Conservation (phyloP, 2,329 filamentous ascomycete genomes). For the Dryadomyces quercus-mongolicae region DNA sequence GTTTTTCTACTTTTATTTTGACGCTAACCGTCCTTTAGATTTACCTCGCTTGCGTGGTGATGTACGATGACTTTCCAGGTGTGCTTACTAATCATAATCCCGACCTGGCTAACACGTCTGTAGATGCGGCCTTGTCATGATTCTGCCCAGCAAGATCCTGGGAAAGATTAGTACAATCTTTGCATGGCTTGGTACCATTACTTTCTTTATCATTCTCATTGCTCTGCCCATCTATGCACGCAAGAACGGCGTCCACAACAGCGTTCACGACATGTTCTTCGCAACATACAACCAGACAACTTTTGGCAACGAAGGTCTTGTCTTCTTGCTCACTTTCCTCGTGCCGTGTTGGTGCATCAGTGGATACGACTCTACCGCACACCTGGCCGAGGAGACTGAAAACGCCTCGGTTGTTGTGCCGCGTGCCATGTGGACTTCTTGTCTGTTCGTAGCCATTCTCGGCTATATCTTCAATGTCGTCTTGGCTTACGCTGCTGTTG, state of each 20-base stretch:
- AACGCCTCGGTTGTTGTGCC: slow-evolving; percentile 2
- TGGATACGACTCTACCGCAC: slow-evolving; percentile 4
- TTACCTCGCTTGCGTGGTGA: slow-evolving; percentile 2
- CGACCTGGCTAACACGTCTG: not conserved
- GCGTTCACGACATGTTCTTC: slow-evolving; percentile 3
- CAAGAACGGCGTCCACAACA: not conserved
- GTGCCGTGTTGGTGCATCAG: slow-evolving; percentile 6
- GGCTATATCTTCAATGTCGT: slow-evolving; percentile 5
- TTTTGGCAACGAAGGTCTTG: slow-evolving; percentile 3
- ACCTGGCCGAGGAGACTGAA: slow-evolving; percentile 3
- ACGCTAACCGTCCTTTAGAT: not conserved
- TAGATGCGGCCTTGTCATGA: slow-evolving; percentile 2
- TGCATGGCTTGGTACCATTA: slow-evolving; percentile 1
- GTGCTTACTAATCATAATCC: not conserved
- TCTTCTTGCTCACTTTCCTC: slow-evolving; percentile 4
- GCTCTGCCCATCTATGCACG: slow-evolving; percentile 2
- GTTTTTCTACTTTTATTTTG: not conserved
- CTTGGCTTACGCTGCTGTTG: slow-evolving; percentile 1
- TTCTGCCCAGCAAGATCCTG: slow-evolving; percentile 4
- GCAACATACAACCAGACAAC: not conserved
- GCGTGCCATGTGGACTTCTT: slow-evolving; percentile 5
- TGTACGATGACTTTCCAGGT: not conserved
- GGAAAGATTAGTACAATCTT: slow-evolving; percentile 5
- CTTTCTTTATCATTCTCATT: slow-evolving; percentile 3
- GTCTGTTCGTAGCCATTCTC: not conserved